Conservation (phyloP, 139 green algal species). For the Chloropicon primus region DNA sequence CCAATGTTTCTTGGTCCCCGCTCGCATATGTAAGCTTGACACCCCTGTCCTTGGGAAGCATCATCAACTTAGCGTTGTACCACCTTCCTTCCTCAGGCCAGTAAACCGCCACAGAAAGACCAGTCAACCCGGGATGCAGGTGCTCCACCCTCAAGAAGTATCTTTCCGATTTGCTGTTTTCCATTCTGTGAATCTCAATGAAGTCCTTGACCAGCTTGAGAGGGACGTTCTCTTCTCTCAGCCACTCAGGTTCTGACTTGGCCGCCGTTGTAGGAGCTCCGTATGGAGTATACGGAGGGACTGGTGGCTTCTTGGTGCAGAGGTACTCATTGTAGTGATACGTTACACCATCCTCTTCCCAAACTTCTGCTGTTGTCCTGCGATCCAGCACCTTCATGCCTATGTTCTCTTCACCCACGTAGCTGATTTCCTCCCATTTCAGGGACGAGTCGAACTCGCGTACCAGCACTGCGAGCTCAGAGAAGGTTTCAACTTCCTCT, state of each 20-base stretch:
- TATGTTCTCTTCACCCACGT: not conserved
- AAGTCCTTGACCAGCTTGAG: not conserved
- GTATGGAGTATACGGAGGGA: no score
- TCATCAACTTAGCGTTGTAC: not conserved
- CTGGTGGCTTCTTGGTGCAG: not conserved
- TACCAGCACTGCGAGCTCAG: not conserved
- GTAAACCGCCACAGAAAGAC: not conserved
- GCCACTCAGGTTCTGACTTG: no score
- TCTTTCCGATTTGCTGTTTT: not conserved
- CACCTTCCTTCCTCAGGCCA: not conserved
- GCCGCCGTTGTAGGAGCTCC: no score
- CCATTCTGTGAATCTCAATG: not conserved
- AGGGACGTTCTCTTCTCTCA: not conserved
- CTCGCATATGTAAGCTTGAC: not conserved
- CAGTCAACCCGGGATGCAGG: not conserved
- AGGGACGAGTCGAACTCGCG: not conserved
- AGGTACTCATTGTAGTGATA: not conserved
- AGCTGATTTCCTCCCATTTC: not conserved
- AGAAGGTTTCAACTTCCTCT: not conserved
- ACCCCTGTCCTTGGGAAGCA: not conserved
- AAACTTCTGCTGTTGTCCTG: not conserved
- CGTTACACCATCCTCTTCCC: not conserved
- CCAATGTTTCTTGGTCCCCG: not conserved
- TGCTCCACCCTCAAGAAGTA: not conserved
- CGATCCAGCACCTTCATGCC: not conserved